Evolutionary conservation across 2,329 filamentous ascomycete genomes (phyloP).

Genomic region (Fusarium luffae): DNA sequence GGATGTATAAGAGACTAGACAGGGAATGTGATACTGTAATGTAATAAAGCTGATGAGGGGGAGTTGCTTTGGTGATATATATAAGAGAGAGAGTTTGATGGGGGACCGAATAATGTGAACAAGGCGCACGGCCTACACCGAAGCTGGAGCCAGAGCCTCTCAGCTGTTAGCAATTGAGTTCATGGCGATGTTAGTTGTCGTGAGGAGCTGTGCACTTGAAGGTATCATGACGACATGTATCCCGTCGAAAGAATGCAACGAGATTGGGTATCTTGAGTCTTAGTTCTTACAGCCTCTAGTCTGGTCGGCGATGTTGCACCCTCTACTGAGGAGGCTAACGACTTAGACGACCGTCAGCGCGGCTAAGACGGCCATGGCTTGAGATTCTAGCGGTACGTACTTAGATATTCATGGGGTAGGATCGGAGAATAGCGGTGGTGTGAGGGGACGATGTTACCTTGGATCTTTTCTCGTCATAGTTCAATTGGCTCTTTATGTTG

Average conservation of each 20-base stretch:
- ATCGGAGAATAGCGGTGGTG: constrained; percentile 16
- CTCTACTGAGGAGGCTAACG: neutral
- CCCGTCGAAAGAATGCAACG: constrained; percentile 5
- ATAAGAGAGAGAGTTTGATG: neutral
- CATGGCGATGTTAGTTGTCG: constrained; percentile 1
- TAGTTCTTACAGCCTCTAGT: constrained; percentile 16
- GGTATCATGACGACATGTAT: constrained; percentile 29
- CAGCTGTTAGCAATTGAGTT: constrained; percentile 25
- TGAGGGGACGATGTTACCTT: constrained; percentile 9
- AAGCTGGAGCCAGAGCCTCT: constrained; percentile 2
- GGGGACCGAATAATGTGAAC: neutral
- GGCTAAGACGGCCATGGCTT: constrained; percentile 29
- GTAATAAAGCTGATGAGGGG: neutral
- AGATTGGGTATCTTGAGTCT: constrained; percentile 1
- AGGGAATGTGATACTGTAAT: neutral
- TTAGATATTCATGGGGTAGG: constrained; percentile 2
- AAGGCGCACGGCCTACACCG: neutral
- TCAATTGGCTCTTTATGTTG: neutral
- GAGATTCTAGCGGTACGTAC: neutral
- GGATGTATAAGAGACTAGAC: neutral
- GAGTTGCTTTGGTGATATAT: constrained; percentile 8
- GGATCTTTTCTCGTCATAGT: constrained; percentile 8
- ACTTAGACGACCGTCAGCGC: constrained; percentile 10
- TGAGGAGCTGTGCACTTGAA: neutral
- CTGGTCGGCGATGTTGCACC: constrained; percentile 4